A percentile compares a stretch with the other conserved stretches of the same genome.
phyloP scores from a whole-genome alignment of 768 basidiomycete genomes.

The Udeniomyces megalosporus region DNA sequence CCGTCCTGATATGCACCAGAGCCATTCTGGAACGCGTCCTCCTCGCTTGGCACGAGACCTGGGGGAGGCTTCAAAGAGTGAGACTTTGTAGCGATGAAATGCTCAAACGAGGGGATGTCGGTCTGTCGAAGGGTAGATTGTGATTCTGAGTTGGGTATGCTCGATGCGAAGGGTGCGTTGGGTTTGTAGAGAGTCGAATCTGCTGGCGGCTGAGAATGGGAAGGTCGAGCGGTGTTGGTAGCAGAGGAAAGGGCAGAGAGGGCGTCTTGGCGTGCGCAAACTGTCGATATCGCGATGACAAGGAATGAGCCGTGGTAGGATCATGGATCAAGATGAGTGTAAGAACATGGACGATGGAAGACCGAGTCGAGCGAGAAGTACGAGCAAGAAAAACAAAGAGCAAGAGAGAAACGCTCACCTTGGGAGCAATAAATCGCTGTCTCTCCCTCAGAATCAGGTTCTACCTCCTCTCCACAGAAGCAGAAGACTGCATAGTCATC shows the following conservation, averaged over 20 bases:
- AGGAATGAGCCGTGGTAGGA: too few relatives aligned
- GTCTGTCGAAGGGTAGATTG: neutral
- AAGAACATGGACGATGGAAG: too few relatives aligned
- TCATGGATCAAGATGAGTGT: neutral
- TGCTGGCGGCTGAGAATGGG: neutral
- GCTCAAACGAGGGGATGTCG: constrained; percentile 1
- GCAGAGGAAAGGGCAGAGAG: constrained; percentile 5
- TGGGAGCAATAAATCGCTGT: constrained; percentile 10
- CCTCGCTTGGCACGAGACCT: too few relatives aligned
- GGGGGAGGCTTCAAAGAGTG: too few relatives aligned
- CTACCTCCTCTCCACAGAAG: constrained; percentile 14
- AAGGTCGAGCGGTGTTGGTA: neutral
- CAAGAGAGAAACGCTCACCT: neutral
- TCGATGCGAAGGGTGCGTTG: neutral
- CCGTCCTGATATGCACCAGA: too few relatives aligned
- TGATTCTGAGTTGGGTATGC: neutral
- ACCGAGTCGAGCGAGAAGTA: neutral
- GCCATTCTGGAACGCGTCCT: too few relatives aligned
- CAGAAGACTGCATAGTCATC: constrained; percentile 7
- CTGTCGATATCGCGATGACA: too few relatives aligned
- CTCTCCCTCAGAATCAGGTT: neutral
- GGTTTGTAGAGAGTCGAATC: neutral
- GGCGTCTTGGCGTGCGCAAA: constrained; percentile 12
- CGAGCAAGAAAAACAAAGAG: neutral
- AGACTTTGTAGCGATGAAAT: neutral